Evolutionary conservation across 2,329 filamentous ascomycete genomes (phyloP), one percentile per base, ranked within the genome.

Genomic region (Fusarium albidum): DNA sequence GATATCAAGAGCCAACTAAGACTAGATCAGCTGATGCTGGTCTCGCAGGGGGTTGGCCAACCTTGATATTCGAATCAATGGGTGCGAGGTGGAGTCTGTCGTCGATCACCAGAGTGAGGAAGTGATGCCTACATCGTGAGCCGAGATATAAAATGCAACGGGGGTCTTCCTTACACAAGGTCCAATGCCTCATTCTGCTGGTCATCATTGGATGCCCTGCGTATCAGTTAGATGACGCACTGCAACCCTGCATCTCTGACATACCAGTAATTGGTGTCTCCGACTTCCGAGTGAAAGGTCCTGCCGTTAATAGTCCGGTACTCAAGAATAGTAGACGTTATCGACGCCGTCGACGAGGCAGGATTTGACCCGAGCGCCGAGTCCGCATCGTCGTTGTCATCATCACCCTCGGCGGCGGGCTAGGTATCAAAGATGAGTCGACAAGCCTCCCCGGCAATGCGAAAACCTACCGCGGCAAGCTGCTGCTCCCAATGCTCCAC

Each of bases 151-250:
- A 1, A 8, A 18, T 1, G 12, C 4, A 11, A 5, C 10, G 13
- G 1, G 2, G 4, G 4, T 21, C 21, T 21, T 7, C 13, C 34
- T 11, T n/a, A 63, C 59, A 57, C 43, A 14, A 63, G 60, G 21
- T 63, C 59, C 35, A 60, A 57, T 1, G 59, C 48, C 14, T 63
- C 59, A 13, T 44, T 63, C 6, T 63, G 59, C 9, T 47, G 41
- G 5, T 52, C 59, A 9, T 63, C 59, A 5, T 62, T 62, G 9
- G 59, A 48, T 29, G 59, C 59, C 59, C 59, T 62, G 6, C 7
- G 0, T 17, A 21, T 8, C 25, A n/a, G 9, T 34, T 8, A 21
- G 29, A 21, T 29, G 10, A 11, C 13, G 9, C n/a, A n/a, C n/a
- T n/a, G n/a, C n/a, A n/a, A n/a, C n/a, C n/a, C n/a, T 18, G 14